Base-by-base conservation (phyloP, 2,329 filamentous ascomycete species). In the Fusarium sp. region DNA sequence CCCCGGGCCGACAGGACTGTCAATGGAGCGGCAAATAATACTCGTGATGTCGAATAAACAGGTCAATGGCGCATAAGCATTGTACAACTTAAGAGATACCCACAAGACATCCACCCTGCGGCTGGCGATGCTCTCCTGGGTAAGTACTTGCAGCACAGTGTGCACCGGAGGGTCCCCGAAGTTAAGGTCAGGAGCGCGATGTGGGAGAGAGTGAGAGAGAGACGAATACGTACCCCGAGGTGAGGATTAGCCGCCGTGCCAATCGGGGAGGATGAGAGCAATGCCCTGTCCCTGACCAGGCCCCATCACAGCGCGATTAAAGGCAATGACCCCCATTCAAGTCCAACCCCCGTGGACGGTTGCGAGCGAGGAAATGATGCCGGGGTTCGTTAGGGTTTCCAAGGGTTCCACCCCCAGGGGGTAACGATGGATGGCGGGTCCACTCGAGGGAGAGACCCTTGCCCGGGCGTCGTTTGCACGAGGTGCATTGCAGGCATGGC, bases 161-260 rank as follows among this genome's bases (percentile, higher is more conserved):
- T 40, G 27, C 40, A 40, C 42, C 33, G 60, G 60, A 54, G 45
- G 27, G 22, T 31, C n/a, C n/a, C 50, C 50, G 50, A 64, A 50
- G 22, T 27, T 36, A 18, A 64, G 25, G n/a, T 57, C 61, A 20
- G 36, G 35, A 57, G 47, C 40, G 50, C 42, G 16, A 59, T 47
- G 47, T 60, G 63, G 22, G 29, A 60, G 45, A 18, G 16, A 14
- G 36, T 10, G 36, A 38, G 20, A 22, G 25, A 31, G 25, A 31
- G 25, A n/a, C 9, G 47, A 52, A 45, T 50, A 38, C 50, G 56
- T 60, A 40, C 59, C 13, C 27, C 35, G 38, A 18, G 45, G 36
- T 22, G 60, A 67, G 29, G 36, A 62, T 66, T 67, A 73, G 68
- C 65, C 59, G 59, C 56, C 54, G 63, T 45, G 38, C 14, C 65